Evolutionary conservation across 371 early-diverging fungal species (phyloP), one percentile per base, ranked within the genome.

Genomic region (Lichtheimia ornata): DNA sequence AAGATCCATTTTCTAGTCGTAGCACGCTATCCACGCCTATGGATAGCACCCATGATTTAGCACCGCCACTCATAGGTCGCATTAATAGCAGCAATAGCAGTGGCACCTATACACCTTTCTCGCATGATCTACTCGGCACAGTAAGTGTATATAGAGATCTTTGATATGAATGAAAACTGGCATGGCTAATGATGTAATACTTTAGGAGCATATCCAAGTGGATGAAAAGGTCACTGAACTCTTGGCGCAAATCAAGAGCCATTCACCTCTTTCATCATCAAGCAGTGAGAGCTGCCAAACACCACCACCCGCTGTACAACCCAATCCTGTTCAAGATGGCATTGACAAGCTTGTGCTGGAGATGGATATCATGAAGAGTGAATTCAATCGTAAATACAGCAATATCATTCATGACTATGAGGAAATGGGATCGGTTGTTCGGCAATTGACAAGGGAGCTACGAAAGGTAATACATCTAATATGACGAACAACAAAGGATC

Each of bases 361-460:
- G 43, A 61, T 61, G 51, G 69, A 68, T 7, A 43, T 45, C 20
- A 60, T 64, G 35, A 63, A 61, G 18, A 41, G 30, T 18, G 69
- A 68, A 24, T 57, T 68, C 28, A 53, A 59, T 35, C 43, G 50
- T 4, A 58, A 58, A 7, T 61, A 55, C 11, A 43, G 43, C 12
- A 20, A 57, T 18, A 58, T 68, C 49, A 61, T 64, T 7, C 50
- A 30, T 17, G 58, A 61, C 41, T 68, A 68, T 53, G 61, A 68
- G 41, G 58, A 64, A 58, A 61, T 53, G 42, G 45, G 65, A 4
- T 22, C 35, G 15, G 53, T 65, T 15, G 65, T 65, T 4, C 56
- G 57, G 1, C 50, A 65, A 35, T 52, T 65, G 15, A 52, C 52
- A 12, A 41, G 50, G 12, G 61, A 60, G 7, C 30, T 65, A 5